phyloP scores from a whole-genome alignment of 768 basidiomycete genomes.

The Tubosaeta sp. region DNA sequence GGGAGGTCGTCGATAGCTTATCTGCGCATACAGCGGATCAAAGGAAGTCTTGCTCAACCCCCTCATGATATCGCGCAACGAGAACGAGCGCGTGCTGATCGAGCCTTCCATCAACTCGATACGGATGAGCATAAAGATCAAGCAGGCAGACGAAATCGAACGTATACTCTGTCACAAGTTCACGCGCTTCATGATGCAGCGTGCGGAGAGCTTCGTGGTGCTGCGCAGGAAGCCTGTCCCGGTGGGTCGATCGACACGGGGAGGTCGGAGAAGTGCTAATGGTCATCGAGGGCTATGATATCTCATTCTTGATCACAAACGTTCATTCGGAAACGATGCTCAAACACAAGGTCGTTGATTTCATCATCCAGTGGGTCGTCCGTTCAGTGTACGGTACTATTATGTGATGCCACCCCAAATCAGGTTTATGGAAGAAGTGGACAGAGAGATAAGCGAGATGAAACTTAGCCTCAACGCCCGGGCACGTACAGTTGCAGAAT shows the following conservation, averaged over 20 bases:
- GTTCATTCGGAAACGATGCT: constrained; percentile 97
- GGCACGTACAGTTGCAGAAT: constrained; percentile 95
- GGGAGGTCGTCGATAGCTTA: constrained; percentile 4
- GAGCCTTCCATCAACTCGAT: constrained; percentile 98
- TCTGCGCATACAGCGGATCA: constrained; percentile 57
- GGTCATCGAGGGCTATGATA: constrained; percentile 84
- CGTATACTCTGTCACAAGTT: constrained; percentile 97
- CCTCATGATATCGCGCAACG: constrained; percentile 91
- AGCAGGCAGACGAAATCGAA: constrained; percentile 99
- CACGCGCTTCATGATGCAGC: constrained; percentile 98
- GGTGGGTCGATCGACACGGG: constrained; percentile 41
- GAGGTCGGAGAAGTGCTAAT: constrained; percentile 11
- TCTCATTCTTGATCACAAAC: constrained; percentile 97
- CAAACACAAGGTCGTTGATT: constrained; percentile 99
- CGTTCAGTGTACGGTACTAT: background rate
- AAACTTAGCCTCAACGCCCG: constrained; percentile 94
- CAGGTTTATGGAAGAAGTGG: constrained; percentile 99
- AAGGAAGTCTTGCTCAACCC: constrained; percentile 94
- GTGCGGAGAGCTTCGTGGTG: constrained; percentile 96
- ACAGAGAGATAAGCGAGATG: constrained; percentile 99
- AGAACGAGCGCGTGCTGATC: constrained; percentile 95
- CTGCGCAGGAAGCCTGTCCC: constrained; percentile 90
- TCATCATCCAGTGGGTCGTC: constrained; percentile 87
- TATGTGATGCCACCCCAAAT: background rate
- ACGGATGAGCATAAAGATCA: constrained; percentile 95